Percentiles rank a stretch among this genome's conserved stretches.
Evolutionary conservation across 78 protist genomes (phyloP).

Genomic region (Anaeramoeba ignava): DNA sequence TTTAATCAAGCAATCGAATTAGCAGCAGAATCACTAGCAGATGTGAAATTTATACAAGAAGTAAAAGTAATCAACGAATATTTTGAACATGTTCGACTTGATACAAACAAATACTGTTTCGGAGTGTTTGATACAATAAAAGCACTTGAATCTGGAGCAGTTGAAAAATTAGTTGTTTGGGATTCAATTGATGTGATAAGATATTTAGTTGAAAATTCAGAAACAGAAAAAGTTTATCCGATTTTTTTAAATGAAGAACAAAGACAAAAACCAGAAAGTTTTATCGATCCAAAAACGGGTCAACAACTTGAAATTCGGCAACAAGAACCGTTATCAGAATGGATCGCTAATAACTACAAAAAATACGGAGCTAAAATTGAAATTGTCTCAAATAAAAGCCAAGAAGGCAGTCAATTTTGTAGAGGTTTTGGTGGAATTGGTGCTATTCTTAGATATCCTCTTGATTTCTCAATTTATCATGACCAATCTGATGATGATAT

Average conservation of each 20-base stretch:
- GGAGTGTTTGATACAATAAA: constrained; percentile 75
- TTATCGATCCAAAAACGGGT: constrained; percentile 45
- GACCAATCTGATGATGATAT: background rate
- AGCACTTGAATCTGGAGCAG: constrained; percentile 88
- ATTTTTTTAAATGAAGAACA: constrained; percentile 27
- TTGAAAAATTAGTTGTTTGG: constrained; percentile 76
- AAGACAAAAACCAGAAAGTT: constrained; percentile 27
- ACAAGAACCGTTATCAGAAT: constrained; percentile 72
- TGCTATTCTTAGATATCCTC: constrained; percentile 35
- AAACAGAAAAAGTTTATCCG: background rate
- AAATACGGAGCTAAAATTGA: constrained; percentile 75
- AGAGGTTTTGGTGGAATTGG: constrained; percentile 98
- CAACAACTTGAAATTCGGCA: constrained; percentile 42
- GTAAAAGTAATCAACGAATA: constrained; percentile 83
- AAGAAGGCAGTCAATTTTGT: constrained; percentile 96
- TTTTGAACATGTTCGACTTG: constrained; percentile 92
- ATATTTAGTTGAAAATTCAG: constrained; percentile 19
- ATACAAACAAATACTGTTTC: constrained; percentile 87
- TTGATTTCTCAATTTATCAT: constrained; percentile 14
- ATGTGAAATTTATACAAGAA: constrained; percentile 93
- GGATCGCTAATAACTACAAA: constrained; percentile 86
- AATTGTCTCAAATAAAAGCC: constrained; percentile 84
- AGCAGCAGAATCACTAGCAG: constrained; percentile 67
- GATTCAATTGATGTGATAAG: constrained; percentile 63
- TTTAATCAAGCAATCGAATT: constrained; percentile 98